A percentile compares a stretch with the other conserved stretches of the same genome.
phyloP scores from a whole-genome alignment of 2,329 filamentous ascomycete species.

The Ophiostoma pallidulum region DNA sequence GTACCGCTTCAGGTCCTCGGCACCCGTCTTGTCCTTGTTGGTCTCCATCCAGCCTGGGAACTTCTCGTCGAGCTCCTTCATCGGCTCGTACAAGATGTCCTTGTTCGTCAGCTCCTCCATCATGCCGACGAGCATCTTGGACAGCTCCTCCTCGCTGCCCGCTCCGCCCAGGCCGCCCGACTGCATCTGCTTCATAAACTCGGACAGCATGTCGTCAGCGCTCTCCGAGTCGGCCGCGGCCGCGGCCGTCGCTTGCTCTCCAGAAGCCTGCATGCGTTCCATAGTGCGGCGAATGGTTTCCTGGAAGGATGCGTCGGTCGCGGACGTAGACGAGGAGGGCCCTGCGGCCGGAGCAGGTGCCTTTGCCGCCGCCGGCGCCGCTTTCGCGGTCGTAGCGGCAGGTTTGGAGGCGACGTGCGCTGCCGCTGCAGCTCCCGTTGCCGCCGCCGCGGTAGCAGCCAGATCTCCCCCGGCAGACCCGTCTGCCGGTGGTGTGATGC shows the following conservation, averaged over 20 bases:
- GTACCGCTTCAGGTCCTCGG: constrained; percentile 71
- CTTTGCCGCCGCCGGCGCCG: constrained; percentile 23
- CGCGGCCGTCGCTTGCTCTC: constrained; percentile 73
- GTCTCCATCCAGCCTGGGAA: constrained; percentile 82
- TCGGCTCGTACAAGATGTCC: constrained; percentile 95
- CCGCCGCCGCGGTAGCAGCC: constrained; percentile 17
- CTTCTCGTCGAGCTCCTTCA: constrained; percentile 93
- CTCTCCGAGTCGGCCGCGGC: constrained; percentile 48
- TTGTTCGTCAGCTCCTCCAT: constrained; percentile 99
- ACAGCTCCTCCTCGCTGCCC: constrained; percentile 71
- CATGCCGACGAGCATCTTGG: constrained; percentile 92
- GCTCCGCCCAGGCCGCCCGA: constrained; percentile 44
- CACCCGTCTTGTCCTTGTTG: constrained; percentile 55
- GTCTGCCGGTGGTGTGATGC: constrained; percentile 19
- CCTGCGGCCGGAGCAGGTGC: constrained; percentile 17
- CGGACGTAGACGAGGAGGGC: constrained; percentile 24
- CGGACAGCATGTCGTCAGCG: constrained; percentile 73
- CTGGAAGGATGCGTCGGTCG: constrained; percentile 57
- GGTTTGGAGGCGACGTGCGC: constrained; percentile 13
- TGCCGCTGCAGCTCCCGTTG: constrained; percentile 20
- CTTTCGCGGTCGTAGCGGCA: constrained; percentile 27
- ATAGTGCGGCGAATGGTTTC: constrained; percentile 90
- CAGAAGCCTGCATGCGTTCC: constrained; percentile 89
- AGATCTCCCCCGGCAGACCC: constrained; percentile 18
- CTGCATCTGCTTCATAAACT: constrained; percentile 85